Percentiles rank a stretch among this genome's conserved stretches.
Evolutionary conservation across 768 basidiomycete species (phyloP).

Genomic region (Tricholoma sp.): DNA sequence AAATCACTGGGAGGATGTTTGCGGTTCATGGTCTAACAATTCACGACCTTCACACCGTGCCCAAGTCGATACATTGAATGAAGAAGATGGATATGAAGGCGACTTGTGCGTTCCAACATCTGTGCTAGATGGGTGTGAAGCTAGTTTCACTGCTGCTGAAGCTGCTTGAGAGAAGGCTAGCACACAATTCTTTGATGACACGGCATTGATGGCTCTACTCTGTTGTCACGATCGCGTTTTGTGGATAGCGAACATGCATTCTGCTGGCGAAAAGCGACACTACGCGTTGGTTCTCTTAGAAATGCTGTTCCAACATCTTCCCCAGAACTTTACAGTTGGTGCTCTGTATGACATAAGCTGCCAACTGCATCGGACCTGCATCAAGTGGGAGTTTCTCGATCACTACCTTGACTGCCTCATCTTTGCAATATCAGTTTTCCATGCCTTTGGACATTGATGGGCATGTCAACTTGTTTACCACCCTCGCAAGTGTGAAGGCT

Average conservation of each 20-base stretch:
- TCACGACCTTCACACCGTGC: neutral
- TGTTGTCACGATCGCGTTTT: no score
- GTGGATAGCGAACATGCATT: no score
- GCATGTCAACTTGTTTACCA: constrained; percentile 32
- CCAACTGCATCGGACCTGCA: constrained; percentile 4
- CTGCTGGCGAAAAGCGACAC: neutral
- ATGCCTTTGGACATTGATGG: constrained; percentile 38
- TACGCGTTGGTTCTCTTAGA: neutral
- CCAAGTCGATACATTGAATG: no score
- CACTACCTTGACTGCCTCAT: constrained; percentile 14
- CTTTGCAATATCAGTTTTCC: constrained; percentile 31
- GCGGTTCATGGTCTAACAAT: no score
- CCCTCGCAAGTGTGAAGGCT: constrained; percentile 27
- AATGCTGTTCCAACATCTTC: neutral
- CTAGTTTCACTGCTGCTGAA: neutral
- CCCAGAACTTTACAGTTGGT: neutral
- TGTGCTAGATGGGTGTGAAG: neutral
- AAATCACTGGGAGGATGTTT: no score
- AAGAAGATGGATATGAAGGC: no score
- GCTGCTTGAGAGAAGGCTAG: no score
- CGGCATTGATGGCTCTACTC: no score
- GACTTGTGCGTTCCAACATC: no score
- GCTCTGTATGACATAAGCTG: neutral
- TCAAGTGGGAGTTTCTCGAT: constrained; percentile 22
- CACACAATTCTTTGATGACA: no score